Percentiles rank a stretch among this genome's conserved stretches.
phyloP scores from a whole-genome alignment of 345 rosid species.

The Lenwebbia sp. region DNA sequence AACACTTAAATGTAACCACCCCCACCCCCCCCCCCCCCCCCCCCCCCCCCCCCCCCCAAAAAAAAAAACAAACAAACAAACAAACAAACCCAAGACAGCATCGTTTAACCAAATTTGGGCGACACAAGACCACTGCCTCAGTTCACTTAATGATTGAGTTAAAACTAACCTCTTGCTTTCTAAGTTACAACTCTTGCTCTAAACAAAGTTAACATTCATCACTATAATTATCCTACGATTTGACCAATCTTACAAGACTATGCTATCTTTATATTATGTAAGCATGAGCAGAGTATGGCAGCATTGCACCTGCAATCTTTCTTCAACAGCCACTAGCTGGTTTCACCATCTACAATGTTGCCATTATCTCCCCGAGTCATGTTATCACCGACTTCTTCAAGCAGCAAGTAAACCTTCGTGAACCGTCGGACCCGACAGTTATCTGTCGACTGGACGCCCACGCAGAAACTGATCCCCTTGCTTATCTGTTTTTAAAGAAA shows the following conservation, averaged over 20 bases:
- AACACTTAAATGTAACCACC: not conserved
- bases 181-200: not conserved
- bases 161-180: not conserved
- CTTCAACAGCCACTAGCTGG: not conserved
- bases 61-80: not conserved
- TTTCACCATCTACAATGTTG: not conserved
- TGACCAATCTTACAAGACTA: not conserved
- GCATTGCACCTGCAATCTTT: not conserved
- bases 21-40: not conserved
- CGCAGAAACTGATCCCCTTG: constrained; percentile 18
- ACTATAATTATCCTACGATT: not conserved
- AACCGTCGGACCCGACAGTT: not conserved
- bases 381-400: not conserved
- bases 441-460: constrained; percentile 24
- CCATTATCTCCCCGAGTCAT: not conserved
- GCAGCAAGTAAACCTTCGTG: not conserved
- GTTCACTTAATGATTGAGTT: not conserved
- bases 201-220: not conserved
- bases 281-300: not conserved
- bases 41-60: fast-evolving
- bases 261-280: not conserved
- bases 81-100: not conserved
- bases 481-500: constrained; percentile 20
- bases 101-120: not conserved
- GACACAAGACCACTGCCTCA: not conserved